A percentile compares a stretch with the other conserved stretches of the same genome.
phyloP scores from a whole-genome alignment of 176 grass and related monocot species.

The Bonia amplexicaulis region DNA sequence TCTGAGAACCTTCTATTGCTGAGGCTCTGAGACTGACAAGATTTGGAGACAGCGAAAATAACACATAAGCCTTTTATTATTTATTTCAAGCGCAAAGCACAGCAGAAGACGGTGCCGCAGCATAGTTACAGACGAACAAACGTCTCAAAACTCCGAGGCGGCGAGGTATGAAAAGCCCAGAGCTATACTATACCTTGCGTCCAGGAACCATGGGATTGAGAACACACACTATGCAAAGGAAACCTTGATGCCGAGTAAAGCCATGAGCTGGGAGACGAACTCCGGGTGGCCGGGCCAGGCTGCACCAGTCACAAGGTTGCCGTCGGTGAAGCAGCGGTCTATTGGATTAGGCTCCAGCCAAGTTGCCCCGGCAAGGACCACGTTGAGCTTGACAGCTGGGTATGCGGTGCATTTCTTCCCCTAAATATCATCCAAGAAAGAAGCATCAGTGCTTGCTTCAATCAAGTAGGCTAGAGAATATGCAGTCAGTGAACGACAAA shows the following conservation, averaged over 20 bases:
- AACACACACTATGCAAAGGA: conserved; percentile 1
- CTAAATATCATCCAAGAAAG: conserved; percentile 12
- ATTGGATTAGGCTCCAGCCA: conserved; percentile 90
- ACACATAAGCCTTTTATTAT: not conserved
- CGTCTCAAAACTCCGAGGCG: not conserved
- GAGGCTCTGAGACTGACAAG: not conserved
- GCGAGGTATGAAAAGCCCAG: not conserved
- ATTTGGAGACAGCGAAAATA: not conserved
- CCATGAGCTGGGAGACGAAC: conserved; percentile 87
- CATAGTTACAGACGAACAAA: not conserved
- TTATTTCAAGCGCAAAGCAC: not conserved
- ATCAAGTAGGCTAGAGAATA: not conserved
- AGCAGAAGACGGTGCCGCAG: not conserved
- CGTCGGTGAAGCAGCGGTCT: conserved; percentile 81
- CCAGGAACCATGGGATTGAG: not conserved
- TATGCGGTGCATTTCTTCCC: conserved; percentile 91
- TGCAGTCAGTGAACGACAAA: too few species aligned
- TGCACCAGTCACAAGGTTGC: conserved; percentile 80
- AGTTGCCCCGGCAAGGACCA: conserved; percentile 70
- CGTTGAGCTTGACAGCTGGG: conserved; percentile 86
- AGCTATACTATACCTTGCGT: not conserved
- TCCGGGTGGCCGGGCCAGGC: conserved; percentile 93
- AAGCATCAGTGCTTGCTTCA: not conserved
- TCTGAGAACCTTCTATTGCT: not conserved
- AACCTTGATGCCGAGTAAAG: conserved; percentile 61